Percentiles rank a stretch among this genome's conserved stretches.
phyloP scores from a whole-genome alignment of 2,329 filamentous ascomycete genomes.

The Apiospora marii region DNA sequence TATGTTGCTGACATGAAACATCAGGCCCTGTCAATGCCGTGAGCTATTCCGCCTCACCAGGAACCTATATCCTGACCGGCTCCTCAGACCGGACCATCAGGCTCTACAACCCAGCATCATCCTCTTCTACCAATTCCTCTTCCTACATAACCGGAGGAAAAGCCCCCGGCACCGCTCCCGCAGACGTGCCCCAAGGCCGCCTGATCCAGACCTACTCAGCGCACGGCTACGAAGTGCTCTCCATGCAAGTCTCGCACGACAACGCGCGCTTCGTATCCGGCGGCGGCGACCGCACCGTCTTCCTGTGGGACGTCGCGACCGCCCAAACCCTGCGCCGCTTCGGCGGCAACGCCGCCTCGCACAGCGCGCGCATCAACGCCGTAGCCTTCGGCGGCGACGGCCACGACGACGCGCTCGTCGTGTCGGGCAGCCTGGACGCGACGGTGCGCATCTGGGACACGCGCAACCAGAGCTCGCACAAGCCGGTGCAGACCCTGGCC shows the following conservation, averaged over 20 bases:
- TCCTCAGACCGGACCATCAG: constrained; percentile 85
- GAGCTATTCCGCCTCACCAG: constrained; percentile 75
- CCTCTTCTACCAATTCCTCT: constrained; percentile 53
- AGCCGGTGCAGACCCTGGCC: constrained; percentile 74
- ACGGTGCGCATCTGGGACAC: constrained; percentile 80
- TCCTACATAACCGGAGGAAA: constrained; percentile 46
- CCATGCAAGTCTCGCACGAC: constrained; percentile 74
- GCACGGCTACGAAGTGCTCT: constrained; percentile 92
- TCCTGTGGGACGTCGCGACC: constrained; percentile 91
- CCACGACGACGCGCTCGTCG: constrained; percentile 74
- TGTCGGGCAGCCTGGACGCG: constrained; percentile 78
- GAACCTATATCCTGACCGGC: constrained; percentile 84
- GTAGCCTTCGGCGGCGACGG: constrained; percentile 83
- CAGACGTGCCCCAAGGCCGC: constrained; percentile 54
- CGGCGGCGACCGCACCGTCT: constrained; percentile 89
- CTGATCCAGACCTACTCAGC: constrained; percentile 89
- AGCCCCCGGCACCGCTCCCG: constrained; percentile 38
- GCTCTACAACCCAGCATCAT: constrained; percentile 77
- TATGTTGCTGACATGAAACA: constrained; percentile 16
- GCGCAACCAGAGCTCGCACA: constrained; percentile 54
- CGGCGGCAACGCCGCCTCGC: constrained; percentile 41
- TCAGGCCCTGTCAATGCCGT: constrained; percentile 76
- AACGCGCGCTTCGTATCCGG: constrained; percentile 88
- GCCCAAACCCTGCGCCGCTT: constrained; percentile 81
- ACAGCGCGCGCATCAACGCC: constrained; percentile 30